Evolutionary conservation across 148 eudicot species (phyloP), one percentile per base, ranked within the genome.

Genomic region (Spergularia bocconei): DNA sequence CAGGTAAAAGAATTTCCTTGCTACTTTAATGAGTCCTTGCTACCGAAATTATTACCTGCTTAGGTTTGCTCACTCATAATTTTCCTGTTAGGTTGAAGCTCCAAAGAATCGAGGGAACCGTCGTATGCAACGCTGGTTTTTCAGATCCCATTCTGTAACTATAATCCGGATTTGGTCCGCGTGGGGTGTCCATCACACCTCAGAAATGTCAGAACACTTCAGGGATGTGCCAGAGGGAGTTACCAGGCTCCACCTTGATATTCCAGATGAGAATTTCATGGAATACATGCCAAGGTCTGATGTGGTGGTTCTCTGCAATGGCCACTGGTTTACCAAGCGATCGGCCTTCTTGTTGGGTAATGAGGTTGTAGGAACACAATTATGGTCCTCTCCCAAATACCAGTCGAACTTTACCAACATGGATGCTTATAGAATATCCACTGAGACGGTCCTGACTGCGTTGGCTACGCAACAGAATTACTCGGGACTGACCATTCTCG

Each of bases 301-400:
- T 69, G 90, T 91, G 13, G 70, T 90, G 9, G 89, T 93, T 75
- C 87, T 93, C 70, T 91, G 95, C 65, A 90, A 89, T 6, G 95
- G 97, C 54, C 98, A 90, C 84, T 91, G 97, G 97, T 93, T 91
- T 54, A 91, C 98, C n/a, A 93, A 91, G 78, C 83, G 77, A 70
- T 90, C 97, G 0, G 87, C 85, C 41, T 93, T 90, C 76, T 57
- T 93, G 29, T 52, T 91, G 68, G 83, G 85, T 80, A 83, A 90
- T 29, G 89, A 90, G 86, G 85, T 91, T 17, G 88, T 91, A 13
- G 98, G 98, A 51, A 89, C 95, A 67, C 98, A 93, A 62, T 50
- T 85, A 44, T 91, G 97, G 97, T 75, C 86, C 79, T 87, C 90
- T 5, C 85, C 90, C 63, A 80, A 86, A 19, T 76, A 85, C 11